Percentiles rank a stretch among this genome's conserved stretches.
Evolutionary conservation across 768 basidiomycete species (phyloP).

Genomic region (Calocybe indica): DNA sequence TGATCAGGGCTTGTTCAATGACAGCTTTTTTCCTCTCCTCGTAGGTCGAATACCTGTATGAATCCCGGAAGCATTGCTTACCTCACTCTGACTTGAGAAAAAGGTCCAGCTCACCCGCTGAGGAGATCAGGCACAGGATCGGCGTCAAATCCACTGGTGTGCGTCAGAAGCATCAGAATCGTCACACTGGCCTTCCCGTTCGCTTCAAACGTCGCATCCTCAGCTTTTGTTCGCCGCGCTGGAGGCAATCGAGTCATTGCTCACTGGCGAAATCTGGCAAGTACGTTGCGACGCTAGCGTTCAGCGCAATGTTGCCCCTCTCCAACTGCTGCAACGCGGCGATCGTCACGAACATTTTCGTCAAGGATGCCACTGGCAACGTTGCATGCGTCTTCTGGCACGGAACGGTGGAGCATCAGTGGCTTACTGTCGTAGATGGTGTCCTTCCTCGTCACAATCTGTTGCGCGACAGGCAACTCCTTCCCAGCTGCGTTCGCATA

Average conservation of each 20-base stretch:
- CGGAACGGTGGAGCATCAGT: not conserved
- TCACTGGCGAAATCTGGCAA: constrained; percentile 19
- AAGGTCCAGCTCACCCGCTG: constrained; percentile 11
- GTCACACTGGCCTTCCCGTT: constrained; percentile 21
- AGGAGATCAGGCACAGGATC: constrained; percentile 20
- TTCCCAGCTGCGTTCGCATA: constrained; percentile 20
- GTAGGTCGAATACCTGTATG: constrained; percentile 15
- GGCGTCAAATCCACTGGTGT: constrained; percentile 22
- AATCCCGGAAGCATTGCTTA: not conserved
- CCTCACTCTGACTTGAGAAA: not conserved
- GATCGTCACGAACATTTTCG: constrained; percentile 22
- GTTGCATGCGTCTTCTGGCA: not conserved
- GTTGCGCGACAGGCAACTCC: constrained; percentile 8
- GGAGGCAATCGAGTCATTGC: not conserved
- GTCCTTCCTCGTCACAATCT: constrained; percentile 13
- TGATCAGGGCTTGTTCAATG: constrained; percentile 13
- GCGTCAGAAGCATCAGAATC: constrained; percentile 21
- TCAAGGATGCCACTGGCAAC: constrained; percentile 21
- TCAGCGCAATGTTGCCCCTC: constrained; percentile 10
- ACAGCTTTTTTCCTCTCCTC: constrained; percentile 17
- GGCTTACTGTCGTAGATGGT: constrained; percentile 21
- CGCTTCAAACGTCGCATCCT: not conserved
- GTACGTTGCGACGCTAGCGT: constrained; percentile 15
- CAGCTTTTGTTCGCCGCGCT: not conserved
- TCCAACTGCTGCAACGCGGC: constrained; percentile 21